phyloP scores from a whole-genome alignment of 495 filamentous ascomycete species.

The Penicillium psychrofluorescens region DNA sequence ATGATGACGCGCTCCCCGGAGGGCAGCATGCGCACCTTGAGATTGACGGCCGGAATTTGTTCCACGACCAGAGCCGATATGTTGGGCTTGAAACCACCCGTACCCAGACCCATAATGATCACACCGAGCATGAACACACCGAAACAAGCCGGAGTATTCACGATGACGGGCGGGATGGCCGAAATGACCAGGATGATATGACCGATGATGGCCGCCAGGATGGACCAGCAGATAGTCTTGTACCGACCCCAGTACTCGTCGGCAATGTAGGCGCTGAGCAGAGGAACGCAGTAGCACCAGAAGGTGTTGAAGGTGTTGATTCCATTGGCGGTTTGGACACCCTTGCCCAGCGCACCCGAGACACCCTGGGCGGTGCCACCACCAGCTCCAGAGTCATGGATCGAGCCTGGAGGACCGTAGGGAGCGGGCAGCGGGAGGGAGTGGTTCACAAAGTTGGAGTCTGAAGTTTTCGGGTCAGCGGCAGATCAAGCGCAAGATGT shows the following conservation, averaged over 20 bases:
- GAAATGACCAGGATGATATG: constrained; percentile 60
- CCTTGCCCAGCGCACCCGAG: constrained; percentile 17
- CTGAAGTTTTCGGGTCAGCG: neutral
- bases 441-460: constrained; percentile 19
- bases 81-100: constrained; percentile 56
- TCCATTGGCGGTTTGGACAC: constrained; percentile 11
- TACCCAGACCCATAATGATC: constrained; percentile 43
- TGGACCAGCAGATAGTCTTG: constrained; percentile 56
- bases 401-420: constrained; percentile 13
- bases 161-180: constrained; percentile 54
- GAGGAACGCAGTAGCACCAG: constrained; percentile 65
- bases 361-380: constrained; percentile 11
- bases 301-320: constrained; percentile 51
- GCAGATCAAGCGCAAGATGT: neutral
- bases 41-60: constrained; percentile 38
- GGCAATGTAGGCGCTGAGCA: constrained; percentile 63
- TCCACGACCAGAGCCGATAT: constrained; percentile 52
- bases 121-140: constrained; percentile 56
- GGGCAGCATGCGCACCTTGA: constrained; percentile 16
- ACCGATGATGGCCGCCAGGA: constrained; percentile 53
- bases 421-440: constrained; percentile 8
- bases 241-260: constrained; percentile 67
- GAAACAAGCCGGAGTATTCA: constrained; percentile 39
- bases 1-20: constrained; percentile 59
- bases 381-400: constrained; percentile 16